Base-by-base conservation (phyloP, 805 yeast species). In the Sugiyamaella marilandica region DNA sequence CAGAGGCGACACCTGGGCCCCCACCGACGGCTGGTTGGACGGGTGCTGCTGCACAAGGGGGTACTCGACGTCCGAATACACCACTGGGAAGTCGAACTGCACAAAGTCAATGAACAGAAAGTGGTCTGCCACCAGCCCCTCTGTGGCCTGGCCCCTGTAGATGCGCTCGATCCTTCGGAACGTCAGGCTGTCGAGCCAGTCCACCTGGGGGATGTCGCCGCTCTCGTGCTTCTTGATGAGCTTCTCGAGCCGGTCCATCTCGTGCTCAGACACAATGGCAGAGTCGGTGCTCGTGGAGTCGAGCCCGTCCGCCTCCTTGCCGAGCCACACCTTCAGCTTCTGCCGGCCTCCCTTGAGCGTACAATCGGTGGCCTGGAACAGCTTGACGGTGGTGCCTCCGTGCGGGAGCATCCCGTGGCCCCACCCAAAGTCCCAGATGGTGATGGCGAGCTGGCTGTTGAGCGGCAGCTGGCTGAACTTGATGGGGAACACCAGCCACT, bases 181-280 rank as follows among this genome's bases (percentile, higher is more conserved):
- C 0, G 85, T 78, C 52, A 86, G 60, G 44, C 79, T 74, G 62
- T 89, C 96, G 9, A 90, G 72, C 97, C 97, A 91, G 47, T 77
- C 80, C 1, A 80, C 67, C 5, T 78, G 67, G 4, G 77, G 70
- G 24, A 81, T 71, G 24, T 86, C 91, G 0, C 90, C 90, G 55
- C 78, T 75, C 61, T 85, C 90, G 62, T 83, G 86, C 47, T 69
- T 70, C 57, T 85, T 83, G 41, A 86, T 71, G 47, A 77, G 71
- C 46, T 65, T 66, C 57, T 85, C 89, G 16, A 80, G 62, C 5
- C 73, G 60, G 49, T 78, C 80, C 74, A 77, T 73, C 44, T 73
- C 73, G 10, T 65, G 55, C 7, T 57, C 54, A 2, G 53, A 33
- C 5, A 36, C 47, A 18, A 60, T 55, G 5, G 60, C 49, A 1